phyloP scores from a whole-genome alignment of 441 rosid genomes.

The Gossypium davidsonii region DNA sequence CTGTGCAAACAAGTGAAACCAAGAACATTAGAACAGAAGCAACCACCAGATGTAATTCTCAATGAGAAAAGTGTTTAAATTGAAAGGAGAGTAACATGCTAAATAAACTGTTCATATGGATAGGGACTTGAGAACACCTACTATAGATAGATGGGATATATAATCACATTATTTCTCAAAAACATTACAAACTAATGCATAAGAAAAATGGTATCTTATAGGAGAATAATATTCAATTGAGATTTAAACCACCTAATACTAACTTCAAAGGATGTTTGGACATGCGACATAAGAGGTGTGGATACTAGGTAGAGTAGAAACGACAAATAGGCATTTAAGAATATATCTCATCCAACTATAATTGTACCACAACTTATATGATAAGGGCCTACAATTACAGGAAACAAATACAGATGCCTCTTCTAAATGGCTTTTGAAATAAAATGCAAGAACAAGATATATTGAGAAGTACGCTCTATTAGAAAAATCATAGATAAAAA shows the following conservation, averaged over 20 bases:
- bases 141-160: not conserved
- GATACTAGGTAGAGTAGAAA: not conserved
- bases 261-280: not conserved
- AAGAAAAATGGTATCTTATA: not conserved
- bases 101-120: not conserved
- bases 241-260: not conserved
- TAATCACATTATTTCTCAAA: not conserved
- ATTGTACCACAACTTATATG: not conserved
- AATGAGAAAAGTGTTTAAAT: not conserved
- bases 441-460: not conserved
- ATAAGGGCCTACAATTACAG: not conserved
- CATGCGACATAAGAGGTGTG: not conserved
- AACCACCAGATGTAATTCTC: not conserved
- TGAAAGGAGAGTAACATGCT: not conserved
- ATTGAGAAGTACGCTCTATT: not conserved
- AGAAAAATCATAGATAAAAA: not conserved
- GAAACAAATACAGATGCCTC: not conserved
- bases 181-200: not conserved
- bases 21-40: not conserved
- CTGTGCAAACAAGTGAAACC: constrained; percentile 23
- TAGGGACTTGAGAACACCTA: not conserved
- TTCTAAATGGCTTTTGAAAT: not conserved
- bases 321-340: not conserved
- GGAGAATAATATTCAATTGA: not conserved
- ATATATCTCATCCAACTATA: not conserved